Evolutionary conservation across 2,329 filamentous ascomycete genomes (phyloP), one percentile per base, ranked within the genome.

Genomic region (Claviceps sp.): DNA sequence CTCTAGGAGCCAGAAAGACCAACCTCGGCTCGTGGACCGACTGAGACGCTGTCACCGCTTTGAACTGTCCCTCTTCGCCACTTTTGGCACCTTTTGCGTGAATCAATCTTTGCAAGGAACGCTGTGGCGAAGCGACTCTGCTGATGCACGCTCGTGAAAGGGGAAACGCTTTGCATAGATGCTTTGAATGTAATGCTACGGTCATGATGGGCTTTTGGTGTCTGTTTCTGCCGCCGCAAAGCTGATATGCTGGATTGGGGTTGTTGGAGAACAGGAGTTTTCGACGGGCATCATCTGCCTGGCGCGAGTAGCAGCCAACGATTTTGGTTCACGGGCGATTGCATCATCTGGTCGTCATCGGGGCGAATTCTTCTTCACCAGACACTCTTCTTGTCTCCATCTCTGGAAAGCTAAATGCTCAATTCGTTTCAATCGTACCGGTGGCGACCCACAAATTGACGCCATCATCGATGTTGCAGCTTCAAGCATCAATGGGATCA

Each of bases 401-500:
- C 16, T 47, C 16, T 47, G 10, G 7, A 47, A n/a, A 11, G 10
- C 30, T 26, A 16, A 17, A 11, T n/a, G 19, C 3, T 22, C 19
- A 22, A 17, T 37, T 34, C 30, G 26, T 8, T 26, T 26, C 26
- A 26, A 8, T 26, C 6, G 30, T 13, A 13, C 26, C n/a, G 22
- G 26, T 24, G 14, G 17, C 19, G 41, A 44, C 48, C 48, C 48
- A 50, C 26, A 50, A 44, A 24, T 50, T 45, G 48, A 50, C 26
- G 41, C 48, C 41, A 50, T 45, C 48, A 50, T 50, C 41, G 48
- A 50, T 37, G 42, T 50, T 38, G 40, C 11, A 43, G n/a, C 24
- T 37, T 7, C 30, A 14, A 47, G 30, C 30, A 34, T 34, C 30
- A 34, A 11, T 34, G 10, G 10, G 10, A 34, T 34, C 30, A 34